Conservation (phyloP, 2,329 filamentous ascomycete species). For the Fusarium haematococcum region DNA sequence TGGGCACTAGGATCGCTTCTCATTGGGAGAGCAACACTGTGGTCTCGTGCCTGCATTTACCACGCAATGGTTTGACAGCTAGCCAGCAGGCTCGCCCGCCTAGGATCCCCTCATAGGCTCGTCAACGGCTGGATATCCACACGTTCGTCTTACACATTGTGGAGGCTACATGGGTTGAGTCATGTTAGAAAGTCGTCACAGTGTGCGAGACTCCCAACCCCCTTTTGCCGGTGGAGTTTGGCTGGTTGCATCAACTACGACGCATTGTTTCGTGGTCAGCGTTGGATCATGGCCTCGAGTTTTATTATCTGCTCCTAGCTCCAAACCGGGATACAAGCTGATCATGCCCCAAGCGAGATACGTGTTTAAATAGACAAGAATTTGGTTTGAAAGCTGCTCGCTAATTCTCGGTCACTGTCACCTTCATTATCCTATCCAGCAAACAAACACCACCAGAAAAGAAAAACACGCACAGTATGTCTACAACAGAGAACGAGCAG, state of each 20-base stretch:
- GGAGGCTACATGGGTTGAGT: neutral
- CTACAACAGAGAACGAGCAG: neutral
- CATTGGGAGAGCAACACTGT: neutral
- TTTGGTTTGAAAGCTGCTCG: neutral
- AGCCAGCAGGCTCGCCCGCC: neutral
- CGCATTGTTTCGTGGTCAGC: neutral
- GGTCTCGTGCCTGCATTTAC: neutral
- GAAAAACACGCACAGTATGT: slow-evolving; percentile 11
- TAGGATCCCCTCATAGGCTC: neutral
- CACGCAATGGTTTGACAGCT: neutral
- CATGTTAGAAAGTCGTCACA: neutral
- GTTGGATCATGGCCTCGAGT: neutral
- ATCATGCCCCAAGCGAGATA: neutral
- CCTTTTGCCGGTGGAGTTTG: neutral
- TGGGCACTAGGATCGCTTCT: neutral
- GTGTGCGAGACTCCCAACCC: neutral
- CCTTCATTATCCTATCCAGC: neutral
- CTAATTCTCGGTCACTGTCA: neutral
- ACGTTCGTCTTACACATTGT: neutral
- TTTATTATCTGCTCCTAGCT: neutral
- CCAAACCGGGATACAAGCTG: neutral
- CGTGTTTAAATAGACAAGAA: neutral
- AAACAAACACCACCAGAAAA: neutral
- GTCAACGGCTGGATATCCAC: neutral
- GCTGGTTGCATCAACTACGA: neutral